These are phyloP conservation scores for Komagataea norvegica DNA, from an alignment of 1,139 yeast species.

Conservation along the genomic window DNA sequence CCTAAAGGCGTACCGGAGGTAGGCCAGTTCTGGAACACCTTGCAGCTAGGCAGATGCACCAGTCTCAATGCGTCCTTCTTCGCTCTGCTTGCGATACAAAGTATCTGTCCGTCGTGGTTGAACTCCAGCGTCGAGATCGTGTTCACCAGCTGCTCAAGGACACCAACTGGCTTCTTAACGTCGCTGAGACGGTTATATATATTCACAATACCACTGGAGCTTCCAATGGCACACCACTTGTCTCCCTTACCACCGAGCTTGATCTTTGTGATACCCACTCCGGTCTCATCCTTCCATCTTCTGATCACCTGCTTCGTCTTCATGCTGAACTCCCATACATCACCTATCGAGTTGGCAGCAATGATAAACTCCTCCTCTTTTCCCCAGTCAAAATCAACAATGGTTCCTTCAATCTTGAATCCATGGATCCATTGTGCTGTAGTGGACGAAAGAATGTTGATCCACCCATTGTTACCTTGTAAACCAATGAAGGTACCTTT, in stretches of 20 bases:
- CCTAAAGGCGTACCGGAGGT: slow-evolving; percentile 96
- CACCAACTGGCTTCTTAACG: slow-evolving; percentile 45
- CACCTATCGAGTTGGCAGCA: slow-evolving; percentile 76
- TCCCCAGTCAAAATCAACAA: slow-evolving; percentile 74
- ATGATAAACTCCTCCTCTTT: slow-evolving; percentile 48
- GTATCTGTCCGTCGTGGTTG: slow-evolving; percentile 83
- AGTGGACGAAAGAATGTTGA: slow-evolving; percentile 67
- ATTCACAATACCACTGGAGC: slow-evolving; percentile 84
- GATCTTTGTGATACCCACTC: slow-evolving; percentile 74
- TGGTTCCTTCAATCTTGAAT: slow-evolving; percentile 81
- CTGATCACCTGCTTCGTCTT: slow-evolving; percentile 42
- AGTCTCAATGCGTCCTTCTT: slow-evolving; percentile 81
- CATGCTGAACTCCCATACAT: slow-evolving; percentile 82
- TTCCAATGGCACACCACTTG: slow-evolving; percentile 87
- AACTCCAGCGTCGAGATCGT: slow-evolving; percentile 71
- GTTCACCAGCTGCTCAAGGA: slow-evolving; percentile 77
- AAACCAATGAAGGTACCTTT: slow-evolving; percentile 70
- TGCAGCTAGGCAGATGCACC: slow-evolving; percentile 84
- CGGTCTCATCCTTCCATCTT: slow-evolving; percentile 86
- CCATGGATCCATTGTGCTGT: slow-evolving; percentile 87
- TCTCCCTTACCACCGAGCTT: slow-evolving; percentile 75
- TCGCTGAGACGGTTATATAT: slow-evolving; percentile 55
- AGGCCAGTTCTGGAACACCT: slow-evolving; percentile 94
- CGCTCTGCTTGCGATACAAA: slow-evolving; percentile 82
- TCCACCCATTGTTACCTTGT: slow-evolving; percentile 86